These are phyloP conservation scores for Lindgomyces ingoldianus DNA, from an alignment of 495 filamentous ascomycete species.

Conservation along the genomic window DNA sequence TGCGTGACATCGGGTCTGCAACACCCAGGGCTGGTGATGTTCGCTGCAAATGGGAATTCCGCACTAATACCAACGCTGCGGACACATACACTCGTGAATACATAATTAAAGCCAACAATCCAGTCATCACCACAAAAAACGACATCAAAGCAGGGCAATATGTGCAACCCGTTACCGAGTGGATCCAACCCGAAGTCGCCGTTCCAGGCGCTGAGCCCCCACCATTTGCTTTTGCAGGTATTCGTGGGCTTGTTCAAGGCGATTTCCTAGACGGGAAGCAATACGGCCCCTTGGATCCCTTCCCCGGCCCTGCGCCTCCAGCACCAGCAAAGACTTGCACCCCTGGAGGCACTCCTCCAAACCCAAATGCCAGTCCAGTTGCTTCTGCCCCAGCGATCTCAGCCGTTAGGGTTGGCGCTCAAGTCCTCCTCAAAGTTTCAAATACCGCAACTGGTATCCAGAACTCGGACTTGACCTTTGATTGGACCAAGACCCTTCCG, in stretches of 20 bases:
- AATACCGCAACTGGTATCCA: conserved; percentile 24
- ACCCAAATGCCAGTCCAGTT: neutral
- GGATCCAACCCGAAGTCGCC: conserved; percentile 43
- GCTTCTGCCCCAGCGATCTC: conserved; percentile 3
- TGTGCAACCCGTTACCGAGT: conserved; percentile 47
- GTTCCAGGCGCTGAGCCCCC: conserved; percentile 41
- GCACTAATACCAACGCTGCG: conserved; percentile 17
- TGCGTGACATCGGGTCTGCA: conserved; percentile 39
- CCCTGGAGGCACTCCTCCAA: neutral
- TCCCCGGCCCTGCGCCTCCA: conserved; percentile 35
- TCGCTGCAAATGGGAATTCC: conserved; percentile 46
- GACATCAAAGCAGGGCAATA: conserved; percentile 48
- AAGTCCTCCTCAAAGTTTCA: conserved; percentile 18
- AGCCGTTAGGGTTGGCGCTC: conserved; percentile 13
- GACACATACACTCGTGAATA: conserved; percentile 47
- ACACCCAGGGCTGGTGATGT: conserved; percentile 35
- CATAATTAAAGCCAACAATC: conserved; percentile 37
- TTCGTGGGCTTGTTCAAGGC: conserved; percentile 33
- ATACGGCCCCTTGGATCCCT: conserved; percentile 39
- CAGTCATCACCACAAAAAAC: conserved; percentile 41
- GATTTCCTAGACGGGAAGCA: conserved; percentile 36
- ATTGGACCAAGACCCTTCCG: conserved; percentile 24
- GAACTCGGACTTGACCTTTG: conserved; percentile 18
- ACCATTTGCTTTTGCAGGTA: conserved; percentile 36
- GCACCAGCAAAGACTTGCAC: conserved; percentile 15